Conservation (phyloP, 148 eudicot genomes). For the Rhododendron griersonianum region DNA sequence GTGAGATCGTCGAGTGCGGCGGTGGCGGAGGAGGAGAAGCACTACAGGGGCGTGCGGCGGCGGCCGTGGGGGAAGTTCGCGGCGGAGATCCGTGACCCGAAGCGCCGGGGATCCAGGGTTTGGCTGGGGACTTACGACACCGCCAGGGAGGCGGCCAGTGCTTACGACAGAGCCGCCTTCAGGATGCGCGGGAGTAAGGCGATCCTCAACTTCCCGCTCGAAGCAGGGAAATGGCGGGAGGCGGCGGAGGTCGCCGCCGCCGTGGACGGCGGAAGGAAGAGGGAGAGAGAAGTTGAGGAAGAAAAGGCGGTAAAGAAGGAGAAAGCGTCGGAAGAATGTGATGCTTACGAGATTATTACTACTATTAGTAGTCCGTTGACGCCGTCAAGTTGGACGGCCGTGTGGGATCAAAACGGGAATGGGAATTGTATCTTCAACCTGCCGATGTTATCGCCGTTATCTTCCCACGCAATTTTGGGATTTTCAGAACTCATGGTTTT, state of each 20-base stretch:
- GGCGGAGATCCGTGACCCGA: conserved; percentile 61
- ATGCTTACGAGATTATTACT: not conserved
- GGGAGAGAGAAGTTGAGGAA: conserved; percentile 13
- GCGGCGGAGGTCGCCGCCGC: not conserved
- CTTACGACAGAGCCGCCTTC: conserved; percentile 58
- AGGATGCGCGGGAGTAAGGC: conserved; percentile 52
- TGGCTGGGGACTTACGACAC: conserved; percentile 65
- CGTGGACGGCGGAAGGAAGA: conserved; percentile 11
- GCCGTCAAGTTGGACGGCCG: conserved; percentile 48
- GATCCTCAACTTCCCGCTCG: conserved; percentile 56
- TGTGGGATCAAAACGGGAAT: conserved; percentile 33
- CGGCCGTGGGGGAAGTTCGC: conserved; percentile 69
- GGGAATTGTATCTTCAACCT: conserved; percentile 31
- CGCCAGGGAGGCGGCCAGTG: conserved; percentile 50
- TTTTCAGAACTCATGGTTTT: conserved; percentile 33
- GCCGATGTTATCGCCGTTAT: conserved; percentile 51
- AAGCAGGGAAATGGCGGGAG: conserved; percentile 26
- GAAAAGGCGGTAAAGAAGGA: conserved; percentile 26
- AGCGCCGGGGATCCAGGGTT: conserved; percentile 43
- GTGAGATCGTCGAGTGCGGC: too few relatives aligned
- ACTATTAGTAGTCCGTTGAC: conserved; percentile 27
- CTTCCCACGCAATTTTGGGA: conserved; percentile 36
- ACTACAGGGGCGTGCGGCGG: conserved; percentile 54
- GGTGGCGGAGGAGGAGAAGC: conserved; percentile 18
- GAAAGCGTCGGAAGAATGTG: not conserved